phyloP scores from a whole-genome alignment of 768 basidiomycete genomes.

The Calocera viscosa region DNA sequence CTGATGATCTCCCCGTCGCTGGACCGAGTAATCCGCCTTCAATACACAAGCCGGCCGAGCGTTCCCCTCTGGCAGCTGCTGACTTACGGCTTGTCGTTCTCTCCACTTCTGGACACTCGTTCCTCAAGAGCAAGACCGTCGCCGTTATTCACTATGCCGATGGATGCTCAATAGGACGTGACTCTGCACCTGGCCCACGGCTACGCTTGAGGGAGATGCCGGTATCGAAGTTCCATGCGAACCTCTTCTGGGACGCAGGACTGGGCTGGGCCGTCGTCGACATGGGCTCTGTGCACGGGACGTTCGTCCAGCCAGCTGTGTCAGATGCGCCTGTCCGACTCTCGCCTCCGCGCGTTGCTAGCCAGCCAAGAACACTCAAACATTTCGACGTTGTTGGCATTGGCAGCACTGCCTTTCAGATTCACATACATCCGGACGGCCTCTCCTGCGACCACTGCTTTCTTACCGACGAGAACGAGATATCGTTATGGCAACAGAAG shows the following conservation, averaged over 20 bases:
- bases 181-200: constrained; percentile 41
- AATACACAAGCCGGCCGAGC: not conserved
- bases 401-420: constrained; percentile 55
- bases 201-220: constrained; percentile 73
- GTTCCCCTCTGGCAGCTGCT: constrained; percentile 2
- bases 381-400: constrained; percentile 56
- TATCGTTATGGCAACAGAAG: constrained; percentile 42
- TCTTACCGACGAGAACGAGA: constrained; percentile 38
- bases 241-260: constrained; percentile 52
- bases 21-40: not conserved
- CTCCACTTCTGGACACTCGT: not conserved
- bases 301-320: constrained; percentile 39
- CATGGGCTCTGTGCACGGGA: constrained; percentile 78
- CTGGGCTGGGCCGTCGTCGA: constrained; percentile 66
- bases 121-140: constrained; percentile 23
- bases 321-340: constrained; percentile 32
- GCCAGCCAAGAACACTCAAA: constrained; percentile 47
- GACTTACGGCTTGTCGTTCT: constrained; percentile 17
- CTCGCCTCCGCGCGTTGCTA: constrained; percentile 53
- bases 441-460: constrained; percentile 54
- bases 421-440: constrained; percentile 54
- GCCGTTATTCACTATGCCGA: constrained; percentile 47
- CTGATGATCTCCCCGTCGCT: not conserved
- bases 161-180: constrained; percentile 64
- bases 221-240: constrained; percentile 71